Percentiles rank a stretch among this genome's conserved stretches.
These are phyloP conservation scores for Fusarium virguliforme DNA, from an alignment of 2,329 filamentous ascomycete genomes.

Conservation along the genomic window DNA sequence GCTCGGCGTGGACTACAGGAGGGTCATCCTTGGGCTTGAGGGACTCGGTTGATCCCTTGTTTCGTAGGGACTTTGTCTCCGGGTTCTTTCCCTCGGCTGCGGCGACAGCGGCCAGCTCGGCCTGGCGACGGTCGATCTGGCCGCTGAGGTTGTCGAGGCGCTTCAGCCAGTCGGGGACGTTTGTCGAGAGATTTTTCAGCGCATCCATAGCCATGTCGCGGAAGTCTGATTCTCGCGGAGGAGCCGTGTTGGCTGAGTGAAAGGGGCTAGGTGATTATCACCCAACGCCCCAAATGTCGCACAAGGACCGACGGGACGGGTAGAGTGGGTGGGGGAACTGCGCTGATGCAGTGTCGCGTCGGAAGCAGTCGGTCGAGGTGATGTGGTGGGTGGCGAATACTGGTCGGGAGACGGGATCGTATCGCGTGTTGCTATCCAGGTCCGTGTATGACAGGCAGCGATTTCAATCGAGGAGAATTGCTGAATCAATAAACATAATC, in stretches of 20 bases:
- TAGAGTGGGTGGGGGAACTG: constrained; percentile 14
- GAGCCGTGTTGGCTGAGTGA: constrained; percentile 50
- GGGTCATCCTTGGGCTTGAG: constrained; percentile 65
- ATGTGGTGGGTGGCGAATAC: constrained; percentile 37
- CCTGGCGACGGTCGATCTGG: constrained; percentile 74
- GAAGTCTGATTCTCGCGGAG: constrained; percentile 50
- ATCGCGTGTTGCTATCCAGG: constrained; percentile 30
- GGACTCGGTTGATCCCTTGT: constrained; percentile 70
- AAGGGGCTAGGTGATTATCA: constrained; percentile 53
- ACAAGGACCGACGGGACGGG: constrained; percentile 22
- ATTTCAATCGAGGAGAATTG: constrained; percentile 21
- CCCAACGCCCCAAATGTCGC: constrained; percentile 51
- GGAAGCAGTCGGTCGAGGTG: constrained; percentile 16
- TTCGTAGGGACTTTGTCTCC: constrained; percentile 63
- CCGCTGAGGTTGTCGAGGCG: constrained; percentile 73
- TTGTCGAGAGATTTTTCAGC: constrained; percentile 68
- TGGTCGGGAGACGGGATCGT: constrained; percentile 32
- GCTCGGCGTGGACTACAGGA: constrained; percentile 41
- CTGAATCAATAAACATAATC: constrained; percentile 24
- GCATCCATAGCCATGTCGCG: constrained; percentile 68
- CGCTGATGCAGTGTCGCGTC: constrained; percentile 24
- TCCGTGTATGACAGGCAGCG: constrained; percentile 23
- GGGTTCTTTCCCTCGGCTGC: constrained; percentile 48
- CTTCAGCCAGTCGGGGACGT: constrained; percentile 73
- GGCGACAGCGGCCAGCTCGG: constrained; percentile 69